These are phyloP conservation scores for Ceratocystis alfenasii DNA, from an alignment of 2,329 filamentous ascomycete genomes.

Conservation along the genomic window DNA sequence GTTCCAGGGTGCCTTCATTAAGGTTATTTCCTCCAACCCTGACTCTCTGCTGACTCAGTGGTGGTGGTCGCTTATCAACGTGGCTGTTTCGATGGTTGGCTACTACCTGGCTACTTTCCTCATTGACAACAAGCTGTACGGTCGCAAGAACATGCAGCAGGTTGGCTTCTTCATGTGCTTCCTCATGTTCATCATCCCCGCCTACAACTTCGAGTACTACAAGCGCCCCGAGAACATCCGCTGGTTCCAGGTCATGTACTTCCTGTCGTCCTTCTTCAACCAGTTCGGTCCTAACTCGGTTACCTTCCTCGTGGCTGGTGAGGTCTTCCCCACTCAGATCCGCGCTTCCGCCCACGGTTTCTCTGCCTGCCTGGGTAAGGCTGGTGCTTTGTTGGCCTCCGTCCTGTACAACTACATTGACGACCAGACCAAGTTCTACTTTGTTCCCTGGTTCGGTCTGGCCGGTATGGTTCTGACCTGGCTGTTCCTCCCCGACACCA, in stretches of 20 bases:
- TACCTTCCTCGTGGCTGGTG: conserved; percentile 89
- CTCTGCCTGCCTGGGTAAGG: conserved; percentile 81
- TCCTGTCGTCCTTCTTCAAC: conserved; percentile 96
- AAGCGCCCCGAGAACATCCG: conserved; percentile 58
- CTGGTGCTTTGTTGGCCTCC: conserved; percentile 73
- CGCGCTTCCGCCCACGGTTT: conserved; percentile 90
- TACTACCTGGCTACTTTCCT: conserved; percentile 84
- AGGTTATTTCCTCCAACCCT: conserved; percentile 58
- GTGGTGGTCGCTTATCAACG: conserved; percentile 88
- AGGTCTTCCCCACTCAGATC: conserved; percentile 91
- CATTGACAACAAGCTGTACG: conserved; percentile 94
- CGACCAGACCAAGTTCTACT: conserved; percentile 71
- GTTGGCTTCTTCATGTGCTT: conserved; percentile 88
- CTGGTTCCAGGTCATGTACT: conserved; percentile 97
- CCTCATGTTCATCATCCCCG: conserved; percentile 83
- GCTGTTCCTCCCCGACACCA: conserved; percentile 90
- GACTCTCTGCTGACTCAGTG: conserved; percentile 71
- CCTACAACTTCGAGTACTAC: conserved; percentile 80
- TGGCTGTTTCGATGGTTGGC: conserved; percentile 69
- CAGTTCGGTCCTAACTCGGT: conserved; percentile 95
- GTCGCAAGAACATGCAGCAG: conserved; percentile 92
- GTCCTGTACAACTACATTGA: conserved; percentile 93
- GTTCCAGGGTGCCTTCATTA: conserved; percentile 85
- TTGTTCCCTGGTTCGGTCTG: conserved; percentile 92
- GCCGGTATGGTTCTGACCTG: conserved; percentile 71